Conservation (phyloP, 1,284 basidiomycete genomes). For the Ustilago crameri region DNA sequence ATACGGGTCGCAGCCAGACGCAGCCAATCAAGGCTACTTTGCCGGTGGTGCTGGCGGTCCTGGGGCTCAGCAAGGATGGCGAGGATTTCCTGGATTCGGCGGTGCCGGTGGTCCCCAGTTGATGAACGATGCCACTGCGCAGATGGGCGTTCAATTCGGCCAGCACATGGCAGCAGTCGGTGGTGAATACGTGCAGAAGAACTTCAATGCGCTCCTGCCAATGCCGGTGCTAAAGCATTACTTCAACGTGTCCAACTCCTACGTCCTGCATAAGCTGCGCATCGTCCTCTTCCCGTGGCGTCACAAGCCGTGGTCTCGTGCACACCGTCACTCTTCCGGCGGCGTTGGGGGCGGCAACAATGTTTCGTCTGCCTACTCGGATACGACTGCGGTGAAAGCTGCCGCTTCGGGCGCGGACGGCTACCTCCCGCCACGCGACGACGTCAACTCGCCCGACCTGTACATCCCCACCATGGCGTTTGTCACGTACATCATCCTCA, state of each 20-base stretch:
- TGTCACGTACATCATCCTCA: conserved; percentile 92
- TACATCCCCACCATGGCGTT: conserved; percentile 98
- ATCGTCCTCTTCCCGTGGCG: conserved; percentile 96
- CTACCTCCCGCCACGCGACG: conserved; percentile 88
- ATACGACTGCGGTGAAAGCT: conserved; percentile 21
- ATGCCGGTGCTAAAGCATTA: conserved; percentile 79
- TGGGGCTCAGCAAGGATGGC: conserved; percentile 26
- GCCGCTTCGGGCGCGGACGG: conserved; percentile 41
- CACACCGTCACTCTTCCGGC: conserved; percentile 51
- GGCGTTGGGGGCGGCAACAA: conserved; percentile 15
- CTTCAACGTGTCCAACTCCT: conserved; percentile 96
- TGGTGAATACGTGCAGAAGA: conserved; percentile 94
- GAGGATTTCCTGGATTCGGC: conserved; percentile 23
- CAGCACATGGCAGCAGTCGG: conserved; percentile 90
- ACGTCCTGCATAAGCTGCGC: conserved; percentile 89
- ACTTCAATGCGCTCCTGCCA: conserved; percentile 69
- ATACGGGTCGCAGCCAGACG: conserved; percentile 18
- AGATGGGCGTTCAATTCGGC: conserved; percentile 96
- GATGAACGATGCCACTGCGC: conserved; percentile 91
- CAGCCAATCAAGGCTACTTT: conserved; percentile 20
- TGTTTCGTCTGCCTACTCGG: conserved; percentile 30
- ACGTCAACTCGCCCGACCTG: conserved; percentile 93
- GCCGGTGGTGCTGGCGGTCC: conserved; percentile 5
- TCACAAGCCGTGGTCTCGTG: conserved; percentile 72
- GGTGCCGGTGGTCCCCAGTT: conserved; percentile 39